A percentile compares a stretch with the other conserved stretches of the same genome.
These are phyloP conservation scores for Dactylis glomerata DNA, from an alignment of 176 grass and related monocot genomes.

Conservation along the genomic window DNA sequence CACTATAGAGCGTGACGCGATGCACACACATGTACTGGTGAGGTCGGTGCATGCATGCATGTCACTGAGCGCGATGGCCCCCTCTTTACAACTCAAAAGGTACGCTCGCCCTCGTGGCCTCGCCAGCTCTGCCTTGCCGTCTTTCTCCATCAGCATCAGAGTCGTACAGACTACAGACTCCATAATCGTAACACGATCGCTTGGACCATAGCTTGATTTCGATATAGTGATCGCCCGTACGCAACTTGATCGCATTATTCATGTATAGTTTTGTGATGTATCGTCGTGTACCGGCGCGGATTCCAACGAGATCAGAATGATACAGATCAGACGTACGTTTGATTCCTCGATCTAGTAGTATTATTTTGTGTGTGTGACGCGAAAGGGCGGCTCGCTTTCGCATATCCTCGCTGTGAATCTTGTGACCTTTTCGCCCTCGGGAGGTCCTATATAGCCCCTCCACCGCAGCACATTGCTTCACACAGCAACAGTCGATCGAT, in stretches of 20 bases:
- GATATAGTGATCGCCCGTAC: neutral
- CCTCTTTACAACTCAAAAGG: slow-evolving; percentile 43
- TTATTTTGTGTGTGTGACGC: neutral
- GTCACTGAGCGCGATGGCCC: slow-evolving; percentile 43
- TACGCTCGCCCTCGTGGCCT: slow-evolving; percentile 23
- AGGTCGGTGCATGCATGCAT: slow-evolving; percentile 25
- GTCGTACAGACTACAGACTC: neutral
- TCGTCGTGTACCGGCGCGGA: neutral
- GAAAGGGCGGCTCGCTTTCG: neutral
- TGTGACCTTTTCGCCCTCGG: slow-evolving; percentile 34
- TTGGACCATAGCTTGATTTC: slow-evolving; percentile 1
- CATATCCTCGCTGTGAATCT: neutral
- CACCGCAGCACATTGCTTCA: slow-evolving; percentile 22
- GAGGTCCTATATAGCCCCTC: slow-evolving; percentile 32
- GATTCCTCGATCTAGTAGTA: neutral
- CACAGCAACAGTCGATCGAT: neutral
- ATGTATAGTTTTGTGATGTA: neutral
- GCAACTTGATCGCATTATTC: slow-evolving; percentile 13
- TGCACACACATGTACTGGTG: slow-evolving; percentile 1
- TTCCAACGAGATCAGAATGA: neutral
- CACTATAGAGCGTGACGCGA: slow-evolving; percentile 29
- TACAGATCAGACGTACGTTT: neutral
- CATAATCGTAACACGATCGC: neutral
- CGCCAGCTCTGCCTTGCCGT: slow-evolving; percentile 12
- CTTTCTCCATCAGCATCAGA: neutral